A percentile compares a stretch with the other conserved stretches of the same genome.
phyloP scores from a whole-genome alignment of 2,329 filamentous ascomycete genomes.

The Peltaster fructicola region DNA sequence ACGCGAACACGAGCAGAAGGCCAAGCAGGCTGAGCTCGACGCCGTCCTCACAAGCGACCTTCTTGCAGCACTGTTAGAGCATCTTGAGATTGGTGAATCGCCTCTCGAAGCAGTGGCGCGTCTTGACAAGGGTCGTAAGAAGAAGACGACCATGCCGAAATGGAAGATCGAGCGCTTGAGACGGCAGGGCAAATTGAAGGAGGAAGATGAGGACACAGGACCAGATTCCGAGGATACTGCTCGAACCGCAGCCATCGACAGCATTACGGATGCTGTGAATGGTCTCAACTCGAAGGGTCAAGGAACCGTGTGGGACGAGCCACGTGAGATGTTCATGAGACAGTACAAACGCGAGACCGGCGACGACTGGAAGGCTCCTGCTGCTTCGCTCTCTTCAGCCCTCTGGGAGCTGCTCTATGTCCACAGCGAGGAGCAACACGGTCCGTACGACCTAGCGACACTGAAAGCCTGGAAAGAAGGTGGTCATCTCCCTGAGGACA shows the following conservation, averaged over 20 bases:
- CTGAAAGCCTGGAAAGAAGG: constrained; percentile 87
- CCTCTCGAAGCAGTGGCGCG: constrained; percentile 73
- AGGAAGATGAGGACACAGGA: constrained; percentile 41
- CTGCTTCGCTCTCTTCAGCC: constrained; percentile 9
- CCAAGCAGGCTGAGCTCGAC: constrained; percentile 58
- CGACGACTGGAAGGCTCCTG: constrained; percentile 53
- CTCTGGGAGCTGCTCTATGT: constrained; percentile 2
- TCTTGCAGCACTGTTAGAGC: constrained; percentile 51
- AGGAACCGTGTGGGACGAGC: constrained; percentile 78
- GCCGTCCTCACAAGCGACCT: constrained; percentile 55
- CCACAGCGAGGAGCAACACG: constrained; percentile 42
- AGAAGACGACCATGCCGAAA: constrained; percentile 35
- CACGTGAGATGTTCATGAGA: constrained; percentile 65
- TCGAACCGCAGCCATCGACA: constrained; percentile 57
- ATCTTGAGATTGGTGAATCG: constrained; percentile 67
- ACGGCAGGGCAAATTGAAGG: constrained; percentile 34
- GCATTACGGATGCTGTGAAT: constrained; percentile 79
- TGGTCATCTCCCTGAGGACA: constrained; percentile 81
- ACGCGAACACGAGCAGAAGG: constrained; percentile 57
- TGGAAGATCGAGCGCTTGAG: constrained; percentile 40
- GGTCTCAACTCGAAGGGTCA: constrained; percentile 67
- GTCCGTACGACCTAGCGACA: constrained; percentile 66
- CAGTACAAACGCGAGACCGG: constrained; percentile 75
- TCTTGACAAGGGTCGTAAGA: constrained; percentile 42
- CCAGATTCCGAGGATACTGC: constrained; percentile 49